phyloP scores from a whole-genome alignment of 192 early-diverging fungal genomes.

The Backusella australiensis region DNA sequence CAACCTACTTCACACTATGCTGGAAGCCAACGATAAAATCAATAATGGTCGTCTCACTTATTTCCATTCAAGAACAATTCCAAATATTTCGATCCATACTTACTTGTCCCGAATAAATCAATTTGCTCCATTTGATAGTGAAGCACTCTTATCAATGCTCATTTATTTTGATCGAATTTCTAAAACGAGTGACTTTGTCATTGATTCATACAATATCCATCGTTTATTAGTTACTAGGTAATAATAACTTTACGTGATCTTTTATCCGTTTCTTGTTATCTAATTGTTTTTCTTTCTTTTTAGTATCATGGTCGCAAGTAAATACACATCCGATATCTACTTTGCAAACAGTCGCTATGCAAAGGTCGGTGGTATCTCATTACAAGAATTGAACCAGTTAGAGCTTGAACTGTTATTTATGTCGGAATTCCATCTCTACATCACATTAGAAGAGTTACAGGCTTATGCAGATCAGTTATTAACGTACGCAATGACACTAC shows the following conservation, averaged over 20 bases:
- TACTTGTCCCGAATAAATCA: conserved; percentile 66
- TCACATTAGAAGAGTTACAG: conserved; percentile 58
- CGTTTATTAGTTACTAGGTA: conserved; percentile 59
- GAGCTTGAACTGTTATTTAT: conserved; percentile 75
- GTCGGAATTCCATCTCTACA: conserved; percentile 64
- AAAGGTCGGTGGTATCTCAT: conserved; percentile 69
- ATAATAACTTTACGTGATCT: neutral
- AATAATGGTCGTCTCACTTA: conserved; percentile 40
- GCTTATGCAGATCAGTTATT: conserved; percentile 59
- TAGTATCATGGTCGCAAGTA: conserved; percentile 64
- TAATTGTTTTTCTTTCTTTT: neutral
- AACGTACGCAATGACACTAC: conserved; percentile 21
- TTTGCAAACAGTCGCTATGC: conserved; percentile 71
- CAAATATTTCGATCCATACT: conserved; percentile 60
- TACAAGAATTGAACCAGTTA: conserved; percentile 70
- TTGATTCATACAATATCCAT: conserved; percentile 69
- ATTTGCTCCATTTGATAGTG: conserved; percentile 66
- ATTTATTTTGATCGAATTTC: conserved; percentile 72
- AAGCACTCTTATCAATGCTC: conserved; percentile 61
- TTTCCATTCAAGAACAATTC: conserved; percentile 69
- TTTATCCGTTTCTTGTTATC: neutral
- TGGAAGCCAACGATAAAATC: conserved; percentile 44
- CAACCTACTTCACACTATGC: conserved; percentile 44
- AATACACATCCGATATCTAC: conserved; percentile 71
- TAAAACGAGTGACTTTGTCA: conserved; percentile 47